A percentile compares a stretch with the other conserved stretches of the same genome.
phyloP scores from a whole-genome alignment of 805 yeast genomes.

The Brettanomyces anomalus region DNA sequence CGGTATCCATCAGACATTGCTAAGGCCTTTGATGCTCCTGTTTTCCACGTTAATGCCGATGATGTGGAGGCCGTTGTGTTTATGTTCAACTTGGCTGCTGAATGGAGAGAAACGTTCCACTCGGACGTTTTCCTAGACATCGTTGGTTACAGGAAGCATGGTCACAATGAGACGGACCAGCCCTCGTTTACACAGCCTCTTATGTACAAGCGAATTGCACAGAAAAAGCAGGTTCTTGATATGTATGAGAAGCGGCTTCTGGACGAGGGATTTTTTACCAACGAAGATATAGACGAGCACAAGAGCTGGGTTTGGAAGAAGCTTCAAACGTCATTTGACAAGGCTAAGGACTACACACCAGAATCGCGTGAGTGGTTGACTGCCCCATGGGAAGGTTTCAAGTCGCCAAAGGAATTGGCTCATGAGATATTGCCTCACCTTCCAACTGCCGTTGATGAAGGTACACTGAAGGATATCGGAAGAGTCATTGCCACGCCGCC shows the following conservation, averaged over 20 bases:
- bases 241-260: slow-evolving; percentile 73
- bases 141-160: slow-evolving; percentile 97
- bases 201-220: slow-evolving; percentile 87
- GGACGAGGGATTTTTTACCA: slow-evolving; percentile 80
- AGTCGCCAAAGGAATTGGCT: slow-evolving; percentile 94
- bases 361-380: slow-evolving; percentile 96
- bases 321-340: slow-evolving; percentile 81
- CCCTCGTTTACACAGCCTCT: slow-evolving; percentile 98
- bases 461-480: slow-evolving; percentile 70
- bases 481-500: slow-evolving; percentile 75
- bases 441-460: slow-evolving; percentile 83
- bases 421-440: slow-evolving; percentile 92
- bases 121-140: slow-evolving; percentile 93
- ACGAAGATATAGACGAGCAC: slow-evolving; percentile 89
- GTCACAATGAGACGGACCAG: slow-evolving; percentile 99
- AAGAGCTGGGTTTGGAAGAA: slow-evolving; percentile 96
- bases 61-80: slow-evolving; percentile 91
- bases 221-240: slow-evolving; percentile 84
- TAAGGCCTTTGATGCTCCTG: slow-evolving; percentile 93
- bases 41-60: slow-evolving; percentile 98
- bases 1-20: slow-evolving; percentile 98
- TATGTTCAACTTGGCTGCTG: slow-evolving; percentile 94
- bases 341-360: slow-evolving; percentile 85
- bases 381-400: slow-evolving; percentile 98
- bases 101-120: slow-evolving; percentile 96